A percentile compares a stretch with the other conserved stretches of the same genome.
phyloP scores from a whole-genome alignment of 108 stramenopile species.

The Nitzschia putrida region DNA sequence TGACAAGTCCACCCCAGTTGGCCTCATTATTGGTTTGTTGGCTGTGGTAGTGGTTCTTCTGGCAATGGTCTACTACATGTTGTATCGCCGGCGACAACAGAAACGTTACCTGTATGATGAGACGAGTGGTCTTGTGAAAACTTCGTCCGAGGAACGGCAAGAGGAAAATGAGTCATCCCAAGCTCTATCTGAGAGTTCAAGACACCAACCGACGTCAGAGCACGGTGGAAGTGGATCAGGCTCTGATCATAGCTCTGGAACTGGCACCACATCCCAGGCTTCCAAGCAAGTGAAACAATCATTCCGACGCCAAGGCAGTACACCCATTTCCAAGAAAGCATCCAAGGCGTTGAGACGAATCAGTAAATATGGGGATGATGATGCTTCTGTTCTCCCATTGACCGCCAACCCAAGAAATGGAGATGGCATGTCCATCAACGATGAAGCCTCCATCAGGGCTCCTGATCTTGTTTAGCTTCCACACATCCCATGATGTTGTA shows the following conservation, averaged over 20 bases:
- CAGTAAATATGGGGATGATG: neutral
- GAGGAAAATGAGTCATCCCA: too few relatives aligned
- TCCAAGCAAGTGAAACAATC: neutral
- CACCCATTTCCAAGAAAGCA: neutral
- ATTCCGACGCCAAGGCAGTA: neutral
- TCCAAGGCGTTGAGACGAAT: neutral
- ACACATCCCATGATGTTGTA: too few relatives aligned
- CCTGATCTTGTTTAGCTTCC: too few relatives aligned
- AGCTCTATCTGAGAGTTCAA: neutral
- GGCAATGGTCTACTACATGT: neutral
- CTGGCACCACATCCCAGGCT: neutral
- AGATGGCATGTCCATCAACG: neutral
- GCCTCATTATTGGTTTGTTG: neutral
- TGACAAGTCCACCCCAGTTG: neutral
- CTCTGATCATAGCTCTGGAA: neutral
- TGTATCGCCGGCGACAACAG: neutral
- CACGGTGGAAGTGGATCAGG: too few relatives aligned
- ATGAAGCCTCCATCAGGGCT: too few relatives aligned
- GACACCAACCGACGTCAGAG: too few relatives aligned
- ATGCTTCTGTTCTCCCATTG: neutral
- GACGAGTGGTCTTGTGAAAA: neutral
- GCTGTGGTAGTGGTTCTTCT: neutral
- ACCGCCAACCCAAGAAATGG: neutral
- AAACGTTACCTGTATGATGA: neutral
- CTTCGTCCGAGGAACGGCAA: too few relatives aligned